These are phyloP conservation scores for Ilyonectria sp. DNA, from an alignment of 2,329 filamentous ascomycete species.

Conservation along the genomic window DNA sequence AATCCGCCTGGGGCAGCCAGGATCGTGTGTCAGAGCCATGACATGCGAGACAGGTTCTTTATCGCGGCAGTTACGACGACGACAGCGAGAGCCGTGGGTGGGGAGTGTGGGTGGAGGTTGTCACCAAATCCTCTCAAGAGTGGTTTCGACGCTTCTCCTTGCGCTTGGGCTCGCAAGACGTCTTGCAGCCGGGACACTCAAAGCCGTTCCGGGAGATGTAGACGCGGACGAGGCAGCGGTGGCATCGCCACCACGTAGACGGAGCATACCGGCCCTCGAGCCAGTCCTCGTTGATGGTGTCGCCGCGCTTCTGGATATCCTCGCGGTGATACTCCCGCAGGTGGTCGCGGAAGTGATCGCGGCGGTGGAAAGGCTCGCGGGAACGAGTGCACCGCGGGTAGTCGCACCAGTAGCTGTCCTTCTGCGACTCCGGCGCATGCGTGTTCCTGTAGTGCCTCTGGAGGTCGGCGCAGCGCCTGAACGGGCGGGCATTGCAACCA, in stretches of 20 bases:
- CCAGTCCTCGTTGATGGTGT: slow-evolving; percentile 55
- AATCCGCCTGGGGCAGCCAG: slow-evolving; percentile 1
- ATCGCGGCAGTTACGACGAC: neutral
- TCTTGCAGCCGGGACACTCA: slow-evolving; percentile 64
- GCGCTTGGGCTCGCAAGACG: slow-evolving; percentile 61
- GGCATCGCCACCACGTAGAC: slow-evolving; percentile 68
- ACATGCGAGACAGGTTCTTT: neutral
- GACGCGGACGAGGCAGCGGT: slow-evolving; percentile 65
- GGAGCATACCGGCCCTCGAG: slow-evolving; percentile 57
- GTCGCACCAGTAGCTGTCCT: slow-evolving; percentile 65
- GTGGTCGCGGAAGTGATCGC: slow-evolving; percentile 72
- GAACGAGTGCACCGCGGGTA: slow-evolving; percentile 64
- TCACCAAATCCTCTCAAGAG: slow-evolving; percentile 13
- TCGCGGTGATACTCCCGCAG: slow-evolving; percentile 70
- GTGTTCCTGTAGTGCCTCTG: slow-evolving; percentile 67
- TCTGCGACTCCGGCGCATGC: slow-evolving; percentile 60
- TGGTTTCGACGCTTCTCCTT: slow-evolving; percentile 52
- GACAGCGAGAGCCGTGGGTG: neutral
- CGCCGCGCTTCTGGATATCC: slow-evolving; percentile 65
- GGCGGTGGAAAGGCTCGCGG: slow-evolving; percentile 64
- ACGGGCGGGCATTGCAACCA: slow-evolving; percentile 62
- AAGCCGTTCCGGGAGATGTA: slow-evolving; percentile 58
- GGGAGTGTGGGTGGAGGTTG: neutral
- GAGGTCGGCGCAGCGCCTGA: slow-evolving; percentile 69
- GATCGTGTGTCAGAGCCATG: neutral